Base-by-base conservation (phyloP, 495 filamentous ascomycete genomes). In the Hypoxylon subgilvum region DNA sequence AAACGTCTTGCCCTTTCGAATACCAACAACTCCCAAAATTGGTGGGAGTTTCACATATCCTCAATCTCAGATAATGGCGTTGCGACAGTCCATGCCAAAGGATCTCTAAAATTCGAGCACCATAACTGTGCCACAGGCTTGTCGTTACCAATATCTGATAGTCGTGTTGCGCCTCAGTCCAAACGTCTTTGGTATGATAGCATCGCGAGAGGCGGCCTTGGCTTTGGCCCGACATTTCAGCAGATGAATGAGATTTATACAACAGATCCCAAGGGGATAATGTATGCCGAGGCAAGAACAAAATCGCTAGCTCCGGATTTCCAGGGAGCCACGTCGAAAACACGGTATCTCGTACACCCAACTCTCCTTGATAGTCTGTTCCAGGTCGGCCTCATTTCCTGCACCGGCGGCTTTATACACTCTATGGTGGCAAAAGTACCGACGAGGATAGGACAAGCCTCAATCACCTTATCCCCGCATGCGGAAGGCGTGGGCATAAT, bases 1-100 rank as follows among this genome's bases (percentile, higher is more conserved):
- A n/a, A 22, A n/a, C 34, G 4, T 28, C 12, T 21, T 1, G 22
- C 34, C 2, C n/a, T 65, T 32, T 45, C 60, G 6, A 36, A 34
- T 16, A 36, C 25, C 6, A 46, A 16, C 1, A 36, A 22, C 7
- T 67, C 61, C 4, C 38, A 28, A 17, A 27, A 43, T 3, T 66
- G 65, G 65, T 60, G 40, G n/a, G 48, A 59, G 17, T 70, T 70
- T 21, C 25, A 32, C 2, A 52, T 70, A 13, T 36, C 44, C 9
- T 52, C 67, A 2, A 53, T 43, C 23, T 23, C 34, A 5, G 52
- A n/a, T n/a, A n/a, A 56, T n/a, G 57, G 45, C 0, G 19, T 34
- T 8, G 55, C 54, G 1, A 59, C 27, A n/a, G 19, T 52, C 9
- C 67, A 65, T 23, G 60, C 55, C 10, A 60, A 34, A 9, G 66